Evolutionary conservation across 371 early-diverging fungal species (phyloP).

Genomic region (Circinella minor): DNA sequence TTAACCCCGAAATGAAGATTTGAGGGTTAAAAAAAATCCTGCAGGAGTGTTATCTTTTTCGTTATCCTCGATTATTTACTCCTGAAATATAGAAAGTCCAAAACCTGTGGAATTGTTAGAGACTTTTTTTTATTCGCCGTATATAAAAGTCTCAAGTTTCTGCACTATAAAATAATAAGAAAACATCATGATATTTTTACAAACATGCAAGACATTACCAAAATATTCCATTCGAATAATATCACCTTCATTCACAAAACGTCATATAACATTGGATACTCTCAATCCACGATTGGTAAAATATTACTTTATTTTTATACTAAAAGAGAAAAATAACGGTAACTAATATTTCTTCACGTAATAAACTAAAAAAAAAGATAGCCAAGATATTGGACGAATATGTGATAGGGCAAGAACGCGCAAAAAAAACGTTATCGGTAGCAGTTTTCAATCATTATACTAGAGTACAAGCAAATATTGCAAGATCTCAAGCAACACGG

Average conservation of each 20-base stretch:
- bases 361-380: constrained; percentile 47
- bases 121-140: no score
- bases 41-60: background rate
- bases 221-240: constrained; percentile 64
- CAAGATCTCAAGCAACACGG: constrained; percentile 32
- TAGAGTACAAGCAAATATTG: constrained; percentile 75
- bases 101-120: no score
- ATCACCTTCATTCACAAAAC: background rate
- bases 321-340: background rate
- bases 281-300: constrained; percentile 28
- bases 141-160: no score
- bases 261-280: constrained; percentile 15
- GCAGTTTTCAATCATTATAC: constrained; percentile 91
- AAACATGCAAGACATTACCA: constrained; percentile 16
- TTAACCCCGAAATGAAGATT: no score
- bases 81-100: background rate
- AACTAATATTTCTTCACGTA: background rate
- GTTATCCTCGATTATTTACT: background rate
- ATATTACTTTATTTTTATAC: background rate
- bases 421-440: constrained; percentile 83
- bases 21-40: background rate
- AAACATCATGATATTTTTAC: constrained; percentile 32
- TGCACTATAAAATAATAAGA: no score
- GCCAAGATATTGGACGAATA: constrained; percentile 83
- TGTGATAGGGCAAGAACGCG: constrained; percentile 87